phyloP scores from a whole-genome alignment of 2,329 filamentous ascomycete species.

The Colletotrichum eremochloae region DNA sequence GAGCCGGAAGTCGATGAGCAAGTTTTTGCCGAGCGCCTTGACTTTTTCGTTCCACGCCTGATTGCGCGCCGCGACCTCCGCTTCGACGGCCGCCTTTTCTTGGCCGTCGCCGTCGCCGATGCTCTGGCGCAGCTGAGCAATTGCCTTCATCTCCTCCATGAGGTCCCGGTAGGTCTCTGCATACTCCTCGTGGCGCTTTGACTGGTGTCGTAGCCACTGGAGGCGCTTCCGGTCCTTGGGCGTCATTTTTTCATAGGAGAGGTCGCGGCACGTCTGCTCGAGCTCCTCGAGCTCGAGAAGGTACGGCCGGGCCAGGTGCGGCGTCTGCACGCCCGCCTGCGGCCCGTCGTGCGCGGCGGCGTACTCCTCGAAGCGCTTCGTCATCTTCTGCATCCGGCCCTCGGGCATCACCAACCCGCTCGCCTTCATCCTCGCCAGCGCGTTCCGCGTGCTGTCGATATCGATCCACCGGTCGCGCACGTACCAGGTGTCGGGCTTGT shows the following conservation, averaged over 20 bases:
- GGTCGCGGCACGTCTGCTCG: conserved; percentile 47
- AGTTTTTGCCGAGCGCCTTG: conserved; percentile 50
- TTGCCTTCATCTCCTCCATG: conserved; percentile 50
- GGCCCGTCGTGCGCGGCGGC: conserved; percentile 40
- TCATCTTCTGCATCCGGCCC: conserved; percentile 56
- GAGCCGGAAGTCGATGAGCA: conserved; percentile 53
- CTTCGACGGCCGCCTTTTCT: conserved; percentile 33
- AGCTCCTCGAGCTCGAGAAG: conserved; percentile 58
- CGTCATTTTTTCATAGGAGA: conserved; percentile 7
- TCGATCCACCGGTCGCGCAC: conserved; percentile 64
- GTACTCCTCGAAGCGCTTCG: conserved; percentile 46
- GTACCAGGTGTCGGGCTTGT: conserved; percentile 45
- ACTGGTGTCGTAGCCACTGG: conserved; percentile 48
- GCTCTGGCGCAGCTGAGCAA: conserved; percentile 44
- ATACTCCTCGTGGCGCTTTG: conserved; percentile 45
- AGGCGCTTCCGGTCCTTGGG: conserved; percentile 44
- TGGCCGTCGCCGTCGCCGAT: neutral
- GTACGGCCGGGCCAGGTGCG: conserved; percentile 55
- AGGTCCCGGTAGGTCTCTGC: conserved; percentile 49
- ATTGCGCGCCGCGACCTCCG: conserved; percentile 49
- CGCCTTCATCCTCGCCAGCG: conserved; percentile 62
- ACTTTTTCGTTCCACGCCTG: conserved; percentile 54
- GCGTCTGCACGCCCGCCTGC: conserved; percentile 48
- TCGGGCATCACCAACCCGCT: conserved; percentile 58
- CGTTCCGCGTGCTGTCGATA: conserved; percentile 56